Conservation (phyloP, 768 basidiomycete genomes). For the Peribolospora kevripleyi region DNA sequence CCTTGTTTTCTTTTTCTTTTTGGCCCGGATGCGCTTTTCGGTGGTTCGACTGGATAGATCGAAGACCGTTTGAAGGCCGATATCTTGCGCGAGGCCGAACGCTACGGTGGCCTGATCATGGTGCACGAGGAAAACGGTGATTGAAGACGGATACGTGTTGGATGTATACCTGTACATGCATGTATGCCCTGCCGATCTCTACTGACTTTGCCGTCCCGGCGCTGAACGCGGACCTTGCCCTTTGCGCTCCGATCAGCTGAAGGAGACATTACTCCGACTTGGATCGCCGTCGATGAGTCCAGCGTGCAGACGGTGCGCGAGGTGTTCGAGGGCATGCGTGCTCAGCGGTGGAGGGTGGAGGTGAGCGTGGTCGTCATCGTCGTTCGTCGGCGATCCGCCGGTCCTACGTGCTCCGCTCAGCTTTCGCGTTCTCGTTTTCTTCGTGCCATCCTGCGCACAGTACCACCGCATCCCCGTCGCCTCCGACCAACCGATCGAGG, state of each 20-base stretch:
- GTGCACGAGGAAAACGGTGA: slow-evolving; percentile 73
- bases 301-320: slow-evolving; percentile 74
- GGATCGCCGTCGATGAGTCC: slow-evolving; percentile 63
- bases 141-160: no score
- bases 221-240: neutral
- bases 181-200: neutral
- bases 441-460: slow-evolving; percentile 19
- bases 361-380: slow-evolving; percentile 22
- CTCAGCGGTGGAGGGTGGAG: slow-evolving; percentile 77
- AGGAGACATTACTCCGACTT: slow-evolving; percentile 66
- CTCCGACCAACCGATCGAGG: slow-evolving; percentile 76
- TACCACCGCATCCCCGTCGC: slow-evolving; percentile 90
- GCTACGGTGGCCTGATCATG: slow-evolving; percentile 69
- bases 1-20: no score
- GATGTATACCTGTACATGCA: no score
- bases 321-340: slow-evolving; percentile 54
- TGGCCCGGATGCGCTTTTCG: no score
- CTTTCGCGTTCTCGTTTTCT: slow-evolving; percentile 1
- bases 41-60: no score
- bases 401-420: neutral
- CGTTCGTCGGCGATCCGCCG: neutral
- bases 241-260: slow-evolving; percentile 21
- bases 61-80: slow-evolving; percentile 59
- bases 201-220: neutral
- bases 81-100: slow-evolving; percentile 58